Conservation (phyloP, 805 yeast species). For the Starmerella powellii region DNA sequence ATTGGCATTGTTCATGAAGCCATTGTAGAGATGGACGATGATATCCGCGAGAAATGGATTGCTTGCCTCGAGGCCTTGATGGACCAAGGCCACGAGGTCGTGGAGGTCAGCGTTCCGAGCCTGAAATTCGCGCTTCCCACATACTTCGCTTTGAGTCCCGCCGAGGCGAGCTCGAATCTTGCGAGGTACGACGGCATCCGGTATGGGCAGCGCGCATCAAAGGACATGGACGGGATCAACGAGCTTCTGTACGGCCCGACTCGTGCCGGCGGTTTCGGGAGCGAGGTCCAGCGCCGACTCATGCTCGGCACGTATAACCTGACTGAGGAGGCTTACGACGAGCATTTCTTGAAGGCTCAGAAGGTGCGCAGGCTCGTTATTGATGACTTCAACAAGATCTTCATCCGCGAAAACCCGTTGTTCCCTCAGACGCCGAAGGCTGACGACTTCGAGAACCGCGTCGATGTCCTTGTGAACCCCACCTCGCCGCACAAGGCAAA, state of each 20-base stretch:
- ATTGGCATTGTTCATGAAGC: constrained; percentile 72
- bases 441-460: constrained; percentile 19
- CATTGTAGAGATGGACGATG: constrained; percentile 41
- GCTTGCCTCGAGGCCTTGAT: constrained; percentile 36
- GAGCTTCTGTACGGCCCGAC: constrained; percentile 42
- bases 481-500: constrained; percentile 53
- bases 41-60: constrained; percentile 39
- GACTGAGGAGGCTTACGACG: constrained; percentile 58
- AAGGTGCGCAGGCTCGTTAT: constrained; percentile 48
- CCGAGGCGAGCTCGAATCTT: constrained; percentile 89
- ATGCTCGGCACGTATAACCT: constrained; percentile 77
- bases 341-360: constrained; percentile 69
- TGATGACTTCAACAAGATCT: constrained; percentile 53
- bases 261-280: constrained; percentile 58
- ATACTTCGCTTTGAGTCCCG: constrained; percentile 78
- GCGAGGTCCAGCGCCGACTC: constrained; percentile 73
- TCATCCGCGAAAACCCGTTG: constrained; percentile 29
- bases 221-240: constrained; percentile 26
- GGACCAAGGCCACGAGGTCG: constrained; percentile 41
- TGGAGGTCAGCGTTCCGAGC: constrained; percentile 59
- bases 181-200: constrained; percentile 84
- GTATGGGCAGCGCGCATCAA: constrained; percentile 49
- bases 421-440: constrained; percentile 24
- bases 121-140: constrained; percentile 57
- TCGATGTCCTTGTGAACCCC: constrained; percentile 67